Base-by-base conservation (phyloP, 2,329 filamentous ascomycete species). In the Ceratocystis albifundus region DNA sequence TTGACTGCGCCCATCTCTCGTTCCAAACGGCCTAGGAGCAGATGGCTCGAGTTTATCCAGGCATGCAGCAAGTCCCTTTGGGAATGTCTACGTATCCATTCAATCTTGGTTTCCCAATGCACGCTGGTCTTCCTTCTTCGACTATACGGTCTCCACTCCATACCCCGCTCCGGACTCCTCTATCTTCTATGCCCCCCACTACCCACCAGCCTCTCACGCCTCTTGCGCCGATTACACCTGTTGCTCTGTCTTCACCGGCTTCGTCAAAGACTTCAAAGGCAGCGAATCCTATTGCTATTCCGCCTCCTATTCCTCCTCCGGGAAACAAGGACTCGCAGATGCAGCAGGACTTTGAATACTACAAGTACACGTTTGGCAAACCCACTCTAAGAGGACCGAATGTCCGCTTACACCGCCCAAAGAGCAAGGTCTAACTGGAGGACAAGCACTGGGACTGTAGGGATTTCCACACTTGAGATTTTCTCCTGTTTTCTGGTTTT, bases 341-440 rank as follows among this genome's bases (percentile, higher is more conserved):
- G 25, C 66, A 68, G 15, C 66, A 68, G 53, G 61, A 68, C 62
- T 68, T 62, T 17, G 66, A 68, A 55, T 68, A 62, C 57, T 68
- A 68, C 48, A 68, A 68, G 50, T 68, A 68, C 59, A 65, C 63
- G 53, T 68, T 62, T 55, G 66, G 63, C 15, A 64, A 63, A 12
- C 45, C 45, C 28, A 45, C 45, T 20, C 28, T 15, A 17, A 64
- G 30, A 44, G 44, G 62, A n/a, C 55, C 44, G 32, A 65, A 65
- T 25, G 55, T 65, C 55, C 64, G 64, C 48, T 25, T 45, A 7
- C 55, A 44, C 25, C 28, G 20, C 25, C 48, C 48, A 15, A 57
- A 45, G 4, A 48, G n/a, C 4, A 46, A 28, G 17, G 30, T 45
- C 20, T 32, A 28, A 22, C 20, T 10, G 41, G 32, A 41, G 17